phyloP scores from a whole-genome alignment of 805 yeast genomes.

The Yarrowia yakushimensis region DNA sequence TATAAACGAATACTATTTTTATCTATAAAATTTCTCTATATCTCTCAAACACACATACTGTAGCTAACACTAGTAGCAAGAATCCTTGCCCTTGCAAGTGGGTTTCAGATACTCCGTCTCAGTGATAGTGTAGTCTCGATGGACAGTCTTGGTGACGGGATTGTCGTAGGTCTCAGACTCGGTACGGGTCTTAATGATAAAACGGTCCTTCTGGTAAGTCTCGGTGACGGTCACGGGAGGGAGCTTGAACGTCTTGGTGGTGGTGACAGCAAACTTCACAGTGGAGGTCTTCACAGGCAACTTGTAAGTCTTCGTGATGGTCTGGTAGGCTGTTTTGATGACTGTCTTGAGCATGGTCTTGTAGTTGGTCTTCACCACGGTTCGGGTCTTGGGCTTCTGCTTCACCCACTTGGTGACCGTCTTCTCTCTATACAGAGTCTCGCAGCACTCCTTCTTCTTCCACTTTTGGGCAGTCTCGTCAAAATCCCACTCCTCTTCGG shows the following conservation, averaged over 20 bases:
- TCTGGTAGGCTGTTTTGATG: not conserved
- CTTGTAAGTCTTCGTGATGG: conserved; percentile 3
- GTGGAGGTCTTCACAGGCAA: not conserved
- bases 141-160: not conserved
- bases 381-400: not conserved
- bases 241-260: conserved; percentile 7
- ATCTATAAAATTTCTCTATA: not conserved
- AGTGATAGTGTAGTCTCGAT: not conserved
- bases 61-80: not conserved
- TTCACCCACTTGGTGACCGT: not conserved
- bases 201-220: not conserved
- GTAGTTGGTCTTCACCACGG: not conserved
- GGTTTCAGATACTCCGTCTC: not conserved
- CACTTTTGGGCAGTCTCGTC: not conserved
- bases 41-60: not conserved
- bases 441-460: conserved; percentile 8
- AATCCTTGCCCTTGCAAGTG: not conserved
- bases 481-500: not conserved
- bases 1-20: no score
- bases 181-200: not conserved
- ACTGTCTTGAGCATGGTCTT: conserved; percentile 1
- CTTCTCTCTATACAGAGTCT: not conserved
- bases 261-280: not conserved
- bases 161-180: not conserved
- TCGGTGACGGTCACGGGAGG: not conserved